Conservation (phyloP, 768 basidiomycete genomes). For the Lepiota subincarnata region DNA sequence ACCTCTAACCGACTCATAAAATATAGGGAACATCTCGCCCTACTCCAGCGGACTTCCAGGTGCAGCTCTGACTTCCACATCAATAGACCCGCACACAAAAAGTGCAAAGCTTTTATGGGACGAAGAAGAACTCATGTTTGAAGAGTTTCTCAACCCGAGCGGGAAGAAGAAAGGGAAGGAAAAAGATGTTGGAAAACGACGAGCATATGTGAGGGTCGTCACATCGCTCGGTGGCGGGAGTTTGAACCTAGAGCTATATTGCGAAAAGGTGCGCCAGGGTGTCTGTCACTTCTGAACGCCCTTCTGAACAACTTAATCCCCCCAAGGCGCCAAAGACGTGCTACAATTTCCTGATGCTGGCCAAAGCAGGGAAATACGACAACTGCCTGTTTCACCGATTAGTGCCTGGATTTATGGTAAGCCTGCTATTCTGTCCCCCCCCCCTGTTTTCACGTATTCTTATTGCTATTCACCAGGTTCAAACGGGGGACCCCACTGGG, state of each 20-base stretch:
- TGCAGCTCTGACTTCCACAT: conserved; percentile 91
- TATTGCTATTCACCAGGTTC: conserved; percentile 53
- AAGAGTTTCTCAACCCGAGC: conserved; percentile 74
- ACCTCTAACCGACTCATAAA: background rate
- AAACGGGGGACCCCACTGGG: conserved; percentile 96
- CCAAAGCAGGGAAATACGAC: conserved; percentile 86
- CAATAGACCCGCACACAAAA: conserved; percentile 67
- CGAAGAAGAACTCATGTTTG: conserved; percentile 99
- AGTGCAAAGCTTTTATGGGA: conserved; percentile 90
- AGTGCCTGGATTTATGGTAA: conserved; percentile 93
- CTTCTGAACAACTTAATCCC: background rate
- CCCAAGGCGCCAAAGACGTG: conserved; percentile 94
- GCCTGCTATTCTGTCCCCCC: conserved; percentile 12
- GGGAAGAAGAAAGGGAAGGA: conserved; percentile 85
- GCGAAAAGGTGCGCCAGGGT: conserved; percentile 68
- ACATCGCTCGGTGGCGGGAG: conserved; percentile 88
- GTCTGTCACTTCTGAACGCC: background rate
- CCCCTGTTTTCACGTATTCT: conserved; percentile 1
- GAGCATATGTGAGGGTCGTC: conserved; percentile 94
- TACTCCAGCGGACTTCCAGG: conserved; percentile 88
- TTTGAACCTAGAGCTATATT: conserved; percentile 79
- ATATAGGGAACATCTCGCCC: conserved; percentile 82
- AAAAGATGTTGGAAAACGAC: conserved; percentile 85
- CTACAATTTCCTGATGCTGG: conserved; percentile 96
- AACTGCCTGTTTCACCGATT: conserved; percentile 87